Percentiles rank a stretch among this genome's conserved stretches.
phyloP scores from a whole-genome alignment of 2,329 filamentous ascomycete genomes.

The Colletotrichum trifolii region DNA sequence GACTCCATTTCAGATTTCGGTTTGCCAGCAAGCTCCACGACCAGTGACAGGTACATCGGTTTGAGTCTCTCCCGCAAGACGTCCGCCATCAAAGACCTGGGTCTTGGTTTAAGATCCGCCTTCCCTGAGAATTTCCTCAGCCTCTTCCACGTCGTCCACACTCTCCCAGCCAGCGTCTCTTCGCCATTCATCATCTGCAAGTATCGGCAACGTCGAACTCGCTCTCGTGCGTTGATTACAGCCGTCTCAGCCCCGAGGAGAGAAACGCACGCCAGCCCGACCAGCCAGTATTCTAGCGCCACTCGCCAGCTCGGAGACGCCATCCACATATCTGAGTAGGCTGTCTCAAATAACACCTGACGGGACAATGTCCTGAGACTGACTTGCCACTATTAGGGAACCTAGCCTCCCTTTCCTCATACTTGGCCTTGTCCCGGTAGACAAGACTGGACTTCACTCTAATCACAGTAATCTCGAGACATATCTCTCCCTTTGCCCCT shows the following conservation, averaged over 20 bases:
- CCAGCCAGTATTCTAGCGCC: slow-evolving; percentile 24
- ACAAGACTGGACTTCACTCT: slow-evolving; percentile 21
- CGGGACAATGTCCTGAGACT: slow-evolving; percentile 30
- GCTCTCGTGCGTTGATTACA: slow-evolving; percentile 9
- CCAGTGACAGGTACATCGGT: slow-evolving; percentile 33
- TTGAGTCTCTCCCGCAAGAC: slow-evolving; percentile 22
- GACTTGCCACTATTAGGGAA: slow-evolving; percentile 30
- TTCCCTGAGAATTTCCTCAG: slow-evolving; percentile 17
- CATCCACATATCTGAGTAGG: slow-evolving; percentile 35
- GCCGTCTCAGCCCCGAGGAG: slow-evolving; percentile 4
- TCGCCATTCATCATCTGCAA: slow-evolving; percentile 4
- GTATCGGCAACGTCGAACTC: not conserved
- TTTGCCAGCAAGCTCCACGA: slow-evolving; percentile 26
- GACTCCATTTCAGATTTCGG: slow-evolving; percentile 37
- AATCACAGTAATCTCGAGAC: slow-evolving; percentile 35
- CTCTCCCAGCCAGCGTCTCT: slow-evolving; percentile 5
- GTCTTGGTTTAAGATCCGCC: slow-evolving; percentile 34
- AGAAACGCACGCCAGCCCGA: slow-evolving; percentile 3
- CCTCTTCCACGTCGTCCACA: slow-evolving; percentile 7
- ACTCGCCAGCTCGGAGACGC: slow-evolving; percentile 29
- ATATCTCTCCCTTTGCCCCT: slow-evolving; percentile 36
- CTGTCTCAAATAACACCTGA: slow-evolving; percentile 32
- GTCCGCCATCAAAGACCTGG: slow-evolving; percentile 26
- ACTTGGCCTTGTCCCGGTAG: slow-evolving; percentile 22
- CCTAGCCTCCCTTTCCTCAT: slow-evolving; percentile 23